A percentile compares a stretch with the other conserved stretches of the same genome.
Conservation (phyloP, 2,329 filamentous ascomycete genomes). For the Talaromyces sp. region DNA sequence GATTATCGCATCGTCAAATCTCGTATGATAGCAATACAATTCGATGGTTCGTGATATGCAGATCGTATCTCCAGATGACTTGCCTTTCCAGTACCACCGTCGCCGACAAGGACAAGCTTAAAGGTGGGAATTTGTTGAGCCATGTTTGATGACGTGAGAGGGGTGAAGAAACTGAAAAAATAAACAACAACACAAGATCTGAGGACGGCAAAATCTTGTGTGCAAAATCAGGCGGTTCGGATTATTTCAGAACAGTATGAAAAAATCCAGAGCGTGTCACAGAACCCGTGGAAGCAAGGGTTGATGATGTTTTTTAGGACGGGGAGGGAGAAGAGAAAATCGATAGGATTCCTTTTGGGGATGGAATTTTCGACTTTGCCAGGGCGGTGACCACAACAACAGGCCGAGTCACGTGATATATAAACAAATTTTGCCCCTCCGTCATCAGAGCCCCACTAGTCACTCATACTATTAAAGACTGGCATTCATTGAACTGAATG, state of each 20-base stretch:
- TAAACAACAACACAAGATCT: conserved; percentile 19
- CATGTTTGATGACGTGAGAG: conserved; percentile 52
- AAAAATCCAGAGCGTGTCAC: conserved; percentile 20
- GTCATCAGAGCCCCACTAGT: neutral
- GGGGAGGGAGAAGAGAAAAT: conserved; percentile 20
- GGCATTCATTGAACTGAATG: too few species aligned
- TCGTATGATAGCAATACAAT: neutral
- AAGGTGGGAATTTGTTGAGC: conserved; percentile 72
- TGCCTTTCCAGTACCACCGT: conserved; percentile 99
- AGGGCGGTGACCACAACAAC: conserved; percentile 21
- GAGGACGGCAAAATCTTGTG: conserved; percentile 20
- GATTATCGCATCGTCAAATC: conserved; percentile 13
- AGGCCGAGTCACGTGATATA: conserved; percentile 19
- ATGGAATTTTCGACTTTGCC: conserved; percentile 32
- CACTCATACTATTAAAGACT: too few species aligned
- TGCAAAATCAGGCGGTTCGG: conserved; percentile 25
- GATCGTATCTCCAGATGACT: conserved; percentile 33
- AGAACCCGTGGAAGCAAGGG: conserved; percentile 26
- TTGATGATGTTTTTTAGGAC: conserved; percentile 21
- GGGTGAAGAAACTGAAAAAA: conserved; percentile 14
- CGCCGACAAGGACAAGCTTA: conserved; percentile 99
- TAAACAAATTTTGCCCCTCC: conserved; percentile 19
- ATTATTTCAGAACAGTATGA: conserved; percentile 12
- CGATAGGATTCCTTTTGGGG: conserved; percentile 23
- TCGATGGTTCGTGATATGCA: neutral